Evolutionary conservation across 2,329 filamentous ascomycete species (phyloP).

Genomic region (Ascochyta koolunga): DNA sequence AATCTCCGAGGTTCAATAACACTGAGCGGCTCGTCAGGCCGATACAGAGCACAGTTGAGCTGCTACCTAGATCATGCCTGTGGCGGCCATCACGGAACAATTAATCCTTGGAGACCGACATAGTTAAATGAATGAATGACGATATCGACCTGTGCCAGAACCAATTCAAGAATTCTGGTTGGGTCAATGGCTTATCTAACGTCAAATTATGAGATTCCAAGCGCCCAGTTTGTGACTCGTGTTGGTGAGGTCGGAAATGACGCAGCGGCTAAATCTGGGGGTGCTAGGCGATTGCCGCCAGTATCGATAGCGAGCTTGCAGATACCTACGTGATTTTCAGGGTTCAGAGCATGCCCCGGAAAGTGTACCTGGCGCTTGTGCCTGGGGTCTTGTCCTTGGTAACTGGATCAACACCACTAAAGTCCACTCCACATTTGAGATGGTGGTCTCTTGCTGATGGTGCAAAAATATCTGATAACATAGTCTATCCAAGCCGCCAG

Average conservation of each 20-base stretch:
- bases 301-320: constrained; percentile 1
- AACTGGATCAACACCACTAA: not conserved
- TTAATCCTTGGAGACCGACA: not conserved
- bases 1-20: not conserved
- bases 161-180: not conserved
- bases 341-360: constrained; percentile 8
- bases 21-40: not conserved
- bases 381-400: not conserved
- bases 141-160: not conserved
- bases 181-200: not conserved
- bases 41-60: not conserved
- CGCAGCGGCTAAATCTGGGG: constrained; percentile 6
- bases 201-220: not conserved
- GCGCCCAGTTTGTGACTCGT: constrained; percentile 4
- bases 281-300: not conserved
- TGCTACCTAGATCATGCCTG: not conserved
- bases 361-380: constrained; percentile 5
- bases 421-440: not conserved
- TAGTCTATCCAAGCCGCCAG: constrained; percentile 1
- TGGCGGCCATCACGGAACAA: not conserved
- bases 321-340: not conserved
- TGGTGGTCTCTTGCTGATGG: not conserved
- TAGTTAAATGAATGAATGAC: not conserved
- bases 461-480: not conserved
- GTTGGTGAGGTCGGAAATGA: constrained; percentile 10